These are phyloP conservation scores for Pseudopyricularia javanii DNA, from an alignment of 2,329 filamentous ascomycete genomes.

Conservation along the genomic window DNA sequence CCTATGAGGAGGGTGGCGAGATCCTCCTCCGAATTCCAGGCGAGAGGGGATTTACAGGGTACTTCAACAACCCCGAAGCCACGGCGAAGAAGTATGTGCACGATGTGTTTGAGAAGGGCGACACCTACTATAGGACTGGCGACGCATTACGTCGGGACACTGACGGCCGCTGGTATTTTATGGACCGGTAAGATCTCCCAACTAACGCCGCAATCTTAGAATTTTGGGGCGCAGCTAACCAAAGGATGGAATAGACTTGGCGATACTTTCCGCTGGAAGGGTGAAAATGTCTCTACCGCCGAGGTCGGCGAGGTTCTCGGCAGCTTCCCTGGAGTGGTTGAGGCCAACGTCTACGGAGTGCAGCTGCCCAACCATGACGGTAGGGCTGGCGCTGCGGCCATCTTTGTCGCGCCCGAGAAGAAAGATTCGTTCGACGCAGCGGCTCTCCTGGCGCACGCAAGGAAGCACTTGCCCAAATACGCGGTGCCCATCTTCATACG, in stretches of 20 bases:
- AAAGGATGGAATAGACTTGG: conserved; percentile 32
- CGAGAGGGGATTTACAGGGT: conserved; percentile 52
- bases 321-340: conserved; percentile 50
- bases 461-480: conserved; percentile 53
- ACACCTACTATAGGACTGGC: conserved; percentile 56
- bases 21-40: conserved; percentile 53
- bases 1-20: conserved; percentile 62
- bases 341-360: conserved; percentile 82
- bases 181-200: conserved; percentile 37
- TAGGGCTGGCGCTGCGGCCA: conserved; percentile 57
- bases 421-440: conserved; percentile 40
- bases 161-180: conserved; percentile 58
- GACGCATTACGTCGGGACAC: conserved; percentile 49
- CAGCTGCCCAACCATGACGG: conserved; percentile 71
- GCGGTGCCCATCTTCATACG: conserved; percentile 66
- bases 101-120: conserved; percentile 54
- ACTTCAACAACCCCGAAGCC: conserved; percentile 55
- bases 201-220: neutral
- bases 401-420: conserved; percentile 8
- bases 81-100: conserved; percentile 53
- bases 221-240: neutral
- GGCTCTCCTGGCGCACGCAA: conserved; percentile 44
- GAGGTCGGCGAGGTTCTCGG: conserved; percentile 69
- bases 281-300: conserved; percentile 69
- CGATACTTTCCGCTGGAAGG: conserved; percentile 71